phyloP scores from a whole-genome alignment of 352 stramenopile species.

The Phytophthora vignae region DNA sequence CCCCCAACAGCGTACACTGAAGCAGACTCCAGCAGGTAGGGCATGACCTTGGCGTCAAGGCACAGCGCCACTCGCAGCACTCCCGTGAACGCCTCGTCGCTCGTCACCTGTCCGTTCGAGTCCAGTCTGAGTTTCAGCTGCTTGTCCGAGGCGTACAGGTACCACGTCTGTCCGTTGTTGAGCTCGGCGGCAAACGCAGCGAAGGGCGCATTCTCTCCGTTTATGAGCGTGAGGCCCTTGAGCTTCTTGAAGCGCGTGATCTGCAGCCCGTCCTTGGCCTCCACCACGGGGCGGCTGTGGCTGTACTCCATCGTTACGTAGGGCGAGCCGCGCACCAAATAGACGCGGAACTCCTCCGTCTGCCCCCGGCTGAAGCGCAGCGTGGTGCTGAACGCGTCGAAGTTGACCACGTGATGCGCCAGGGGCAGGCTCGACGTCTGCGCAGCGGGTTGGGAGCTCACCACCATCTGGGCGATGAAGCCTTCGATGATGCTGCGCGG shows the following conservation, averaged over 20 bases:
- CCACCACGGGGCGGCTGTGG: constrained; percentile 58
- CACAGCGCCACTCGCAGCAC: constrained; percentile 64
- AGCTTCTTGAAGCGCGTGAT: constrained; percentile 62
- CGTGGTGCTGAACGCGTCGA: constrained; percentile 74
- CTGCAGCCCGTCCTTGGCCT: constrained; percentile 56
- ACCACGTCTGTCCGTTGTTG: constrained; percentile 75
- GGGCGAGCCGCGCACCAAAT: constrained; percentile 81
- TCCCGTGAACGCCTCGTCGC: constrained; percentile 52
- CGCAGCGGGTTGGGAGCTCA: constrained; percentile 37
- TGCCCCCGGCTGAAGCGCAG: constrained; percentile 60
- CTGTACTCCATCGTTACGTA: constrained; percentile 82
- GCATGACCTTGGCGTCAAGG: constrained; percentile 44
- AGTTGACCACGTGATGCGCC: constrained; percentile 67
- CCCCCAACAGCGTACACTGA: constrained; percentile 65
- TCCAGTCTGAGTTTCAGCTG: constrained; percentile 53
- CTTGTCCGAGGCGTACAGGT: constrained; percentile 66
- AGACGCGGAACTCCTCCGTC: constrained; percentile 53
- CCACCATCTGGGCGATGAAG: constrained; percentile 73
- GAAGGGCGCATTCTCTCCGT: constrained; percentile 56
- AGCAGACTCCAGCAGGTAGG: constrained; percentile 67
- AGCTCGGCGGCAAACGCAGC: constrained; percentile 58
- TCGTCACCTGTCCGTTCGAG: constrained; percentile 44
- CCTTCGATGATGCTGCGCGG: constrained; percentile 67
- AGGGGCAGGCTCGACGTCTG: constrained; percentile 13
- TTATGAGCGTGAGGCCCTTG: constrained; percentile 47